phyloP scores from a whole-genome alignment of 129 eudicot genomes.

The Flaveria bidentis region DNA sequence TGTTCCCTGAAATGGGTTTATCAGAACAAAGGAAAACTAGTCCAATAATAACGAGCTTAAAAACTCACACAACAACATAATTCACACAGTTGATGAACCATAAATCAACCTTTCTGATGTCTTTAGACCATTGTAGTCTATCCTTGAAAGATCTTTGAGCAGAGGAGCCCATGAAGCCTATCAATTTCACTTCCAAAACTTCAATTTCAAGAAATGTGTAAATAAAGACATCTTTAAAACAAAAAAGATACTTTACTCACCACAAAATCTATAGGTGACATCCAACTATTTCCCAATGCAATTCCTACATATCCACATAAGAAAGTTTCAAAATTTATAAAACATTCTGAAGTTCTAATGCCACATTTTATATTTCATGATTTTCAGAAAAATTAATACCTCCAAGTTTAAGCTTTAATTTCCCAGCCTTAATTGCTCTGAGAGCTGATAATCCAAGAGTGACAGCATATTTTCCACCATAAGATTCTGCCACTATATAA shows the following conservation, averaged over 20 bases:
- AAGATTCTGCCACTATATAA: constrained; percentile 55
- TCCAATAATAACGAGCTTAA: neutral
- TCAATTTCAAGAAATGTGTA: neutral
- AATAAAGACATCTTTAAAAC: neutral
- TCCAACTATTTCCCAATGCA: constrained; percentile 67
- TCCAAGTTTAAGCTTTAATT: constrained; percentile 47
- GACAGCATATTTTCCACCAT: constrained; percentile 63
- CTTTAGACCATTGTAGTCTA: constrained; percentile 36
- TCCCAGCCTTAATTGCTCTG: constrained; percentile 42
- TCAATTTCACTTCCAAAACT: constrained; percentile 16
- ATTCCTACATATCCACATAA: constrained; percentile 43
- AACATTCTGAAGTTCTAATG: neutral
- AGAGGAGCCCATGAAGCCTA: constrained; percentile 60
- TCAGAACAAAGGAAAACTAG: constrained; percentile 17
- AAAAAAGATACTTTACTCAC: constrained; percentile 26
- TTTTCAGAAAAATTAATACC: constrained; percentile 14
- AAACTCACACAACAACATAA: constrained; percentile 28
- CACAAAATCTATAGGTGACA: constrained; percentile 60
- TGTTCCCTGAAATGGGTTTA: constrained; percentile 39
- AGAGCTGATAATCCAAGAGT: constrained; percentile 57
- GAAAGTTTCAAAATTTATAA: neutral
- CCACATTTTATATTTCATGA: neutral
- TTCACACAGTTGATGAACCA: constrained; percentile 24
- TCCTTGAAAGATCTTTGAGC: constrained; percentile 51
- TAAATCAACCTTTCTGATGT: constrained; percentile 42